phyloP scores from a whole-genome alignment of 441 rosid genomes.

The Geranium incanum region DNA sequence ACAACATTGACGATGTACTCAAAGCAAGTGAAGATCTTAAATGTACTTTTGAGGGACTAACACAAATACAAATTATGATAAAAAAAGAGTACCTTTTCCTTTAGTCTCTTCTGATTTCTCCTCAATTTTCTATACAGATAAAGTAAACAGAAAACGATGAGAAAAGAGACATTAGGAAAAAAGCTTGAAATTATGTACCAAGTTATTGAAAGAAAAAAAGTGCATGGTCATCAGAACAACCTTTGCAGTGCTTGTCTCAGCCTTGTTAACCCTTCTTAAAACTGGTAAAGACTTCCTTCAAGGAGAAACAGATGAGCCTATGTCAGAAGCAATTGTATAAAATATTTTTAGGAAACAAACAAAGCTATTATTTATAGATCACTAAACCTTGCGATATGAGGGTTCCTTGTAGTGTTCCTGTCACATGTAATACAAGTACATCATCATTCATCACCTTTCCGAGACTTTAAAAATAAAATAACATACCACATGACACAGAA shows the following conservation, averaged over 20 bases:
- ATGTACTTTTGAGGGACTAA: not conserved
- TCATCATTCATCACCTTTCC: not conserved
- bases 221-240: constrained; percentile 22
- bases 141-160: not conserved
- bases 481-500: not conserved
- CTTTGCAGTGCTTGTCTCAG: constrained; percentile 26
- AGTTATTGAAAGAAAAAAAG: not conserved
- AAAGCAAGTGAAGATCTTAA: constrained; percentile 1
- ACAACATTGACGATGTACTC: constrained; percentile 4
- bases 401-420: constrained; percentile 31
- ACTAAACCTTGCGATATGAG: constrained; percentile 36
- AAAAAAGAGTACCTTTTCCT: constrained; percentile 17
- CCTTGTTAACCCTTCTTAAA: constrained; percentile 37
- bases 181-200: not conserved
- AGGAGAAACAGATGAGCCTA: constrained; percentile 22
- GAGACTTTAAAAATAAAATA: not conserved
- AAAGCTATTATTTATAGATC: constrained; percentile 2
- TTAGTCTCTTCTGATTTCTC: constrained; percentile 31
- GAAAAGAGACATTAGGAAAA: constrained; percentile 6
- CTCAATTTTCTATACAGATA: constrained; percentile 35
- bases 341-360: constrained; percentile 10
- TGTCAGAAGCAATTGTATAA: constrained; percentile 20
- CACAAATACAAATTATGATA: not conserved
- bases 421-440: constrained; percentile 19
- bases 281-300: constrained; percentile 63